Conservation (phyloP, 2,329 filamentous ascomycete species). For the Tolypocladium ovalisporum region DNA sequence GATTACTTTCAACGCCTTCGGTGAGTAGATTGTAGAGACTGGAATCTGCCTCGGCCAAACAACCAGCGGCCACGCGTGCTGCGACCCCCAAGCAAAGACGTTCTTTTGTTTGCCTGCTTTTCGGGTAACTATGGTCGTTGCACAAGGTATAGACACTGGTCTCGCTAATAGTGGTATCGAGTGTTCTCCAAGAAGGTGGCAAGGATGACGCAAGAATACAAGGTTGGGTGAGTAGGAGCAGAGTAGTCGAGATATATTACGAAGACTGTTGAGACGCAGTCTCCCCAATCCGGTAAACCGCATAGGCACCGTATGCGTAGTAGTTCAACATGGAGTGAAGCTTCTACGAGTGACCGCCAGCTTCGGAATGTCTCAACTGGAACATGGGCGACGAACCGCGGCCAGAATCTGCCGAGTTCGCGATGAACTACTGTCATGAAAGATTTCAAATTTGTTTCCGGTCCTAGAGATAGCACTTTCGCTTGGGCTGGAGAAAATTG, state of each 20-base stretch:
- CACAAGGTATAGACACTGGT: neutral
- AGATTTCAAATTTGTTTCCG: no score
- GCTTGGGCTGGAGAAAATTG: no score
- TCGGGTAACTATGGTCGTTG: slow-evolving; percentile 6
- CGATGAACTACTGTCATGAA: no score
- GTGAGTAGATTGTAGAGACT: slow-evolving; percentile 14
- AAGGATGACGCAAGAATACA: neutral
- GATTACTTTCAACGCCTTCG: slow-evolving; percentile 16
- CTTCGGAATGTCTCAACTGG: neutral
- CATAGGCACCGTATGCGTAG: no score
- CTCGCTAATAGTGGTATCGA: neutral
- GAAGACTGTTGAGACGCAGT: neutral
- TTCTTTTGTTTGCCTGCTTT: slow-evolving; percentile 8
- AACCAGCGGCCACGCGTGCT: slow-evolving; percentile 14
- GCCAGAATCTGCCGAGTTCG: no score
- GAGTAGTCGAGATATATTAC: neutral
- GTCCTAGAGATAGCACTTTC: no score
- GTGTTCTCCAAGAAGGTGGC: fast-evolving
- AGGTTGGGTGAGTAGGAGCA: neutral
- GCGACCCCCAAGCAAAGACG: slow-evolving; percentile 13
- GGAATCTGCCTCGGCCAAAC: slow-evolving; percentile 14
- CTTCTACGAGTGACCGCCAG: neutral
- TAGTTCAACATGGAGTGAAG: neutral
- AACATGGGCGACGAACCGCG: neutral
- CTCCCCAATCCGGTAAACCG: no score